Base-by-base conservation (phyloP, 345 rosid species). In the Camelina sativa region DNA sequence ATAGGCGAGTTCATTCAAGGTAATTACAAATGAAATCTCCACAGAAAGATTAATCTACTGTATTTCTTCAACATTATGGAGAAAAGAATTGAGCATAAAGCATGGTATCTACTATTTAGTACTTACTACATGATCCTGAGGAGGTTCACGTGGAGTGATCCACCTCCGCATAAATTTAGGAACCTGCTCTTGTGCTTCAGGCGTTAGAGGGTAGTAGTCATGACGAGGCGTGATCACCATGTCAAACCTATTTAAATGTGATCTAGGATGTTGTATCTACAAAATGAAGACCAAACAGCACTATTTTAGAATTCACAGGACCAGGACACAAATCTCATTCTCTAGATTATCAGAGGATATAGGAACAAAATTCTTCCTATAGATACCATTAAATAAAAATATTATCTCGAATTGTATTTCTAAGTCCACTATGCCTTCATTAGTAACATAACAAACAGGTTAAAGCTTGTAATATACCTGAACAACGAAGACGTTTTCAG, bases 201-300 rank as follows among this genome's bases (percentile, higher is more conserved):
- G 85, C 54, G 97, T 85, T 80, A 92, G 76, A 80, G 96, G 92
- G 84, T 92, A 95, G 77, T 83, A 95, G 83, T 95, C 98, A 48
- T 92, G 99, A 57, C 75, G 85, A 70, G 99, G 99, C 37, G 99
- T 87, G 58, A 95, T 87, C 77, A 95, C 96, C 87, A 95, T 72
- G 80, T 95, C 99, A 86, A 95, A 95, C 83, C 96, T 89, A 74
- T 85, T 83, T 81, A 92, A 80, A 13, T 79, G 85, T n/a, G 86
- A 77, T 88, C 98, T 86, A 12, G 99, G 99, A 84, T 90, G 99
- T 82, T 92, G 94, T 60, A 95, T 88, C 99, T 95, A 51, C 54
- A 69, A 66, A 40, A 41, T 3, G 40, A 72, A 72, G 44, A 72
- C 15, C 64, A 65, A 25, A 50, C 20, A 55, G 6, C 28, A 56